Base-by-base conservation (phyloP, 2,329 filamentous ascomycete genomes). In the Botrytis hyacinthi region DNA sequence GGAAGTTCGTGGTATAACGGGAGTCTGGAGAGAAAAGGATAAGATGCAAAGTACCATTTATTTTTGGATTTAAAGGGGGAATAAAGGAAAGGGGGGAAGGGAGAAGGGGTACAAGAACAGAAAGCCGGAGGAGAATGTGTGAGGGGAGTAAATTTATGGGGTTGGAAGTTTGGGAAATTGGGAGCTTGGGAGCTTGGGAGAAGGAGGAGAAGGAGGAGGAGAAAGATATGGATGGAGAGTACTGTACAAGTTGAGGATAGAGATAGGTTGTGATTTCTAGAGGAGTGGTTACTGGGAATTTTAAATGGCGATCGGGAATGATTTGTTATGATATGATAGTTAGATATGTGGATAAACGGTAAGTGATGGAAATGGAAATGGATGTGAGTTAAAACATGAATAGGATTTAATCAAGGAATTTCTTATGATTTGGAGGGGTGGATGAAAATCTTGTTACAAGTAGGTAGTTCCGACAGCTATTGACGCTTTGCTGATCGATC, bases 181-280 rank as follows among this genome's bases (percentile, higher is more conserved):
- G 42, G 42, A n/a, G n/a, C n/a, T n/a, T n/a, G n/a, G n/a, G n/a
- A n/a, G n/a, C n/a, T n/a, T n/a, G n/a, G n/a, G n/a, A n/a, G 1
- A 1, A 1, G 16, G 1, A 14, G 42, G 46, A 51, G 26, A n/a
- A 29, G 14, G 48, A 51, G 26, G 26, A 18, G 14, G 51, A 54
- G n/a, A 54, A 54, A 18, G 51, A 54, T 29, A 14, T 54, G n/a
- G 6, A 54, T 54, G 7, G 2, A 16, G 14, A 1, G 12, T 51
- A 5, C 0, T 22, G 3, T 51, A 42, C 3, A 4, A 8, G n/a
- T 3, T 12, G 12, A 29, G 26, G 16, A 18, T 18, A 7, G 6
- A 29, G 12, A 54, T 29, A 10, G 5, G 3, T 29, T 29, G 51
- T 8, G n/a, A 0, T 29, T 29, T 54, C n/a, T n/a, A 54, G 26